phyloP scores from a whole-genome alignment of 1,284 basidiomycete genomes.

The Kwoniella shivajii region DNA sequence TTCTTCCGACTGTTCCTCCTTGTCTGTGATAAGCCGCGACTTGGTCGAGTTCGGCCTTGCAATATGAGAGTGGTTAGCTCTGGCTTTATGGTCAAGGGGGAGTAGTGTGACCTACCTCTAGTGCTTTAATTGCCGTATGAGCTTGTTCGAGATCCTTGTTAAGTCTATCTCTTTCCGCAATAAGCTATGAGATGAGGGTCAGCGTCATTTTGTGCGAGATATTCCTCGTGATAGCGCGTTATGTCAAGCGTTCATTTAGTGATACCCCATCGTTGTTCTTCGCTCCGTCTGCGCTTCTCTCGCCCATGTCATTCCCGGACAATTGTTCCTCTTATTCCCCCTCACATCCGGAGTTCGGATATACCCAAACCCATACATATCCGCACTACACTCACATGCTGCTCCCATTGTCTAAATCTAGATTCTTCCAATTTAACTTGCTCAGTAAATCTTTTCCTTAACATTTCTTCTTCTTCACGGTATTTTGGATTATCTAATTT shows the following conservation, averaged over 20 bases:
- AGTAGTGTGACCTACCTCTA: slow-evolving; percentile 60
- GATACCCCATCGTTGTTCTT: too few relatives aligned
- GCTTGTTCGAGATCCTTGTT: slow-evolving; percentile 92
- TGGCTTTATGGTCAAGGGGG: neutral
- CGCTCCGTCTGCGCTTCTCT: too few relatives aligned
- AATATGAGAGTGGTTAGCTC: neutral
- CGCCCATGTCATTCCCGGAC: too few relatives aligned
- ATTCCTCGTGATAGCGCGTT: neutral
- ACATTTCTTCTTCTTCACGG: slow-evolving; percentile 97
- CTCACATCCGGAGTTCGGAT: too few relatives aligned
- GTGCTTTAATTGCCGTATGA: slow-evolving; percentile 85
- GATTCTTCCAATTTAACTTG: slow-evolving; percentile 99
- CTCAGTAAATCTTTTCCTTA: slow-evolving; percentile 97
- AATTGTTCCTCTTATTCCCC: too few relatives aligned
- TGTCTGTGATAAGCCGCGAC: slow-evolving; percentile 75
- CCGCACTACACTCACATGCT: slow-evolving; percentile 90
- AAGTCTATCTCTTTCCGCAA: slow-evolving; percentile 91
- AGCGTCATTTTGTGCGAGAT: neutral
- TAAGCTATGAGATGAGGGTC: slow-evolving; percentile 63
- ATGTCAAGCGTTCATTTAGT: too few relatives aligned
- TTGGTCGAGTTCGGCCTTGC: slow-evolving; percentile 74
- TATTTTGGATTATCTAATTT: slow-evolving; percentile 99
- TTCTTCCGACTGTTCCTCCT: slow-evolving; percentile 49
- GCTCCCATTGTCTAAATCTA: slow-evolving; percentile 98
- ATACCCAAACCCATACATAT: too few relatives aligned